Conservation (phyloP, 164 flowering plant species). For the Dillenia suffruticosa region DNA sequence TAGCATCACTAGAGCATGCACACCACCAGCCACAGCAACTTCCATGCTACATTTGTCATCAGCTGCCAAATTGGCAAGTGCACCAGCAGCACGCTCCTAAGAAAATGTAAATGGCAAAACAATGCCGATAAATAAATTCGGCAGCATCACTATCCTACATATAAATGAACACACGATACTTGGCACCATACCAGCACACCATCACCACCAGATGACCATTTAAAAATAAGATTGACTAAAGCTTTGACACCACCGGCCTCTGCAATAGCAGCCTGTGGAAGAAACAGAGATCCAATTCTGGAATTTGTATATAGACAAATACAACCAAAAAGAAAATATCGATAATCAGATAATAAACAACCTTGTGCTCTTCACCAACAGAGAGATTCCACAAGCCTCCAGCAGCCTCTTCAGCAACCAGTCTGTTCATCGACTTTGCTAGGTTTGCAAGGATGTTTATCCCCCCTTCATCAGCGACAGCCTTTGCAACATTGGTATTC, state of each 20-base stretch:
- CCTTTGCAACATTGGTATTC: constrained; percentile 88
- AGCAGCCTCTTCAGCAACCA: constrained; percentile 99
- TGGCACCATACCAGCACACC: constrained; percentile 73
- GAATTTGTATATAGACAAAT: not conserved
- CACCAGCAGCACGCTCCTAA: constrained; percentile 98
- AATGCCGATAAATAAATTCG: not conserved
- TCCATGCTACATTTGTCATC: constrained; percentile 97
- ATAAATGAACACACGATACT: not conserved
- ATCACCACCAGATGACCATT: constrained; percentile 90
- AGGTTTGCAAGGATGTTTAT: constrained; percentile 75
- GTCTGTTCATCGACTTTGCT: constrained; percentile 91
- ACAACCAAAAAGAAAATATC: not conserved
- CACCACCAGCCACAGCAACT: constrained; percentile 89
- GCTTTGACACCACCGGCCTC: constrained; percentile 96
- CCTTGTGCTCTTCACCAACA: constrained; percentile 99
- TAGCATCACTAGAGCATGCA: constrained; percentile 92
- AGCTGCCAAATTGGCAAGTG: constrained; percentile 96
- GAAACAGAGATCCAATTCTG: constrained; percentile 3
- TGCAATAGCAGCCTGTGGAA: constrained; percentile 81
- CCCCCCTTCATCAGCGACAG: constrained; percentile 96
- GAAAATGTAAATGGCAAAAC: constrained; percentile 3
- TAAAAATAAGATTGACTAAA: constrained; percentile 87
- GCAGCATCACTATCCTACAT: not conserved
- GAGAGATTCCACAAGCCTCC: constrained; percentile 99
- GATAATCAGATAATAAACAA: constrained; percentile 12